phyloP scores from a whole-genome alignment of 2,329 filamentous ascomycete species.

The Tolypocladium endophyticum region DNA sequence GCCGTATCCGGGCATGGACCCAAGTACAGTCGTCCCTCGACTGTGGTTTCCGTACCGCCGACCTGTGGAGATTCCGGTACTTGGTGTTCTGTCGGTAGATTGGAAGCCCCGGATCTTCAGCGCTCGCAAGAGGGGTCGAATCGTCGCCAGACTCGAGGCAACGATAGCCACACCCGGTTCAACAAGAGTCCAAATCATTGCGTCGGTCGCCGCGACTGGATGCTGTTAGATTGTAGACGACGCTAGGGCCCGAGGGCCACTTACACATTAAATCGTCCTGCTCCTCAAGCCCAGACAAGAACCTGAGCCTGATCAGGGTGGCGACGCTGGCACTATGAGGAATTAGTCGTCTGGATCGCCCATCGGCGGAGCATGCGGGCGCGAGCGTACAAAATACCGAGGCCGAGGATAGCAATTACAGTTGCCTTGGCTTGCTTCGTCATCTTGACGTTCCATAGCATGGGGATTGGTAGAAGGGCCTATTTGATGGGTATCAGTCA shows the following conservation, averaged over 20 bases:
- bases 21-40: constrained; percentile 7
- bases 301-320: constrained; percentile 40
- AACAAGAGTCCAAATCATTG: constrained; percentile 47
- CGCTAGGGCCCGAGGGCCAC: constrained; percentile 6
- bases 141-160: constrained; percentile 42
- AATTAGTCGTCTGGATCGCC: constrained; percentile 3
- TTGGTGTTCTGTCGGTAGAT: constrained; percentile 25
- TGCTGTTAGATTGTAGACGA: constrained; percentile 4
- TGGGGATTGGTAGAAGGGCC: constrained; percentile 41
- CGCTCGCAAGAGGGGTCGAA: constrained; percentile 41
- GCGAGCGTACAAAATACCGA: constrained; percentile 36
- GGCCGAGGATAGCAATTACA: constrained; percentile 35
- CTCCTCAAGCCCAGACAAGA: constrained; percentile 32
- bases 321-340: constrained; percentile 37
- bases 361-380: background rate
- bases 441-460: constrained; percentile 46
- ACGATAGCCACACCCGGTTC: constrained; percentile 45
- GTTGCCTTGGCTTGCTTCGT: constrained; percentile 39
- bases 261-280: constrained; percentile 37
- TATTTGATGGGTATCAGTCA: constrained; percentile 7
- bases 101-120: constrained; percentile 36
- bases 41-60: constrained; percentile 17
- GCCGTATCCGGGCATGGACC: constrained; percentile 20
- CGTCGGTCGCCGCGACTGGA: constrained; percentile 35
- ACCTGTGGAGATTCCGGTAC: constrained; percentile 14